Evolutionary conservation across 768 basidiomycete species (phyloP).

Genomic region (Naganishia vishniacii): DNA sequence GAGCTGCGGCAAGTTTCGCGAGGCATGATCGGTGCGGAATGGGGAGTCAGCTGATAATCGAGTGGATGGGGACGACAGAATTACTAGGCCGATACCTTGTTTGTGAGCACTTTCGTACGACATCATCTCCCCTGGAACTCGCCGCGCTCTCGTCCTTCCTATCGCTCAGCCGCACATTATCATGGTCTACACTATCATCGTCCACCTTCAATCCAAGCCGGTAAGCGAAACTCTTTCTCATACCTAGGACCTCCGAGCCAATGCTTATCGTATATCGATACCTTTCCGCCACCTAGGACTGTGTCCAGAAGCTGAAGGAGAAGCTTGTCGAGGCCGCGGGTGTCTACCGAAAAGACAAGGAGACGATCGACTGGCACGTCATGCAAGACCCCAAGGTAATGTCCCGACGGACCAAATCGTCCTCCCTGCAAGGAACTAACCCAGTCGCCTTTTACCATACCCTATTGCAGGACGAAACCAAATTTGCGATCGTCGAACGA

Average conservation of each 20-base stretch:
- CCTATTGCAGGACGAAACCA: conserved; percentile 38
- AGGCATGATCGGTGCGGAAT: background rate
- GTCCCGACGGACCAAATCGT: background rate
- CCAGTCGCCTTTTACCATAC: too few relatives aligned
- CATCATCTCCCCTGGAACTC: background rate
- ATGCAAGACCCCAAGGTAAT: conserved; percentile 49
- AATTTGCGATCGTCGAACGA: conserved; percentile 49
- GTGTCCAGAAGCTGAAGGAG: conserved; percentile 43
- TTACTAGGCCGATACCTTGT: too few relatives aligned
- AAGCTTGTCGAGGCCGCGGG: conserved; percentile 48
- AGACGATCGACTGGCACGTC: conserved; percentile 49
- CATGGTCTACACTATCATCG: conserved; percentile 49
- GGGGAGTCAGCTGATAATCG: too few relatives aligned
- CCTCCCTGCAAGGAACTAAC: too few relatives aligned
- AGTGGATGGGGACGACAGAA: too few relatives aligned
- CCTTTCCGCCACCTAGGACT: too few relatives aligned
- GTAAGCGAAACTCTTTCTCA: conserved; percentile 31
- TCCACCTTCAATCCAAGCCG: conserved; percentile 44
- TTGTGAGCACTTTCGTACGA: too few relatives aligned
- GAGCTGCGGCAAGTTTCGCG: background rate
- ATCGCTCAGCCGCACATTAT: conserved; percentile 3
- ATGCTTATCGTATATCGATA: too few relatives aligned
- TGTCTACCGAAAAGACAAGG: conserved; percentile 47
- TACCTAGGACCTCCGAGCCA: too few relatives aligned
- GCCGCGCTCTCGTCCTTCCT: background rate